Percentiles rank a stretch among this genome's conserved stretches.
phyloP scores from a whole-genome alignment of 495 filamentous ascomycete genomes.

The Sporormia fimetaria region DNA sequence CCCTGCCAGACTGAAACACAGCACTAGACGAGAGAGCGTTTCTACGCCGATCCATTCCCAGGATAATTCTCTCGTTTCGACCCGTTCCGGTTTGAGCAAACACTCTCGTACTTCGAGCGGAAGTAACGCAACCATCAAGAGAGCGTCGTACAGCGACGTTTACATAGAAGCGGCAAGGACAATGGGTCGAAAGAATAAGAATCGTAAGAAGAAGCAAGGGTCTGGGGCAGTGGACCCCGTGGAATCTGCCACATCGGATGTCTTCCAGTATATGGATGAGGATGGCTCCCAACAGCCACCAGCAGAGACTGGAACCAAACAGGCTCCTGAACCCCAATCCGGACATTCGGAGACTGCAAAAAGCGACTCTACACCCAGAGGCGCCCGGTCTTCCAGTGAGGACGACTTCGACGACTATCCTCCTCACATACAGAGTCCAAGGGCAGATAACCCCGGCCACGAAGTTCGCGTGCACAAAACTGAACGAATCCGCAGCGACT shows the following conservation, averaged over 20 bases:
- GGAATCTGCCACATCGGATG: constrained; percentile 12
- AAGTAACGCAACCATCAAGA: constrained; percentile 34
- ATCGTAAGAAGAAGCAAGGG: constrained; percentile 9
- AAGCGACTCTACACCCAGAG: too few species aligned
- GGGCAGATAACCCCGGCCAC: too few species aligned
- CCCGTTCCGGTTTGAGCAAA: constrained; percentile 28
- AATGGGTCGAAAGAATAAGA: constrained; percentile 12
- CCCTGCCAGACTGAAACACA: constrained; percentile 19
- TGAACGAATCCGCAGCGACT: too few species aligned
- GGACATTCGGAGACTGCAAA: too few species aligned
- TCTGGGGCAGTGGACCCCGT: constrained; percentile 4
- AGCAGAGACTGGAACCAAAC: constrained; percentile 10
- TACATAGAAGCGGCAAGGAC: constrained; percentile 9
- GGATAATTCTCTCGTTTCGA: constrained; percentile 31
- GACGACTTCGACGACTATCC: constrained; percentile 3
- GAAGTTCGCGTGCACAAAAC: too few species aligned
- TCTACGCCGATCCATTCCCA: constrained; percentile 23
- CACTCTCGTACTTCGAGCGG: constrained; percentile 30
- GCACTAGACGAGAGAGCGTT: constrained; percentile 22
- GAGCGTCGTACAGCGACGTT: constrained; percentile 27
- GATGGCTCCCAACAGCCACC: too few species aligned
- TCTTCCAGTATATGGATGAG: constrained; percentile 30
- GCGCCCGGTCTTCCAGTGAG: too few species aligned
- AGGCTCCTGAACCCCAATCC: constrained; percentile 3
- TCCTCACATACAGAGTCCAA: constrained; percentile 3